Evolutionary conservation across 371 early-diverging fungal genomes (phyloP).

Genomic region (Chytridiales sp.): DNA sequence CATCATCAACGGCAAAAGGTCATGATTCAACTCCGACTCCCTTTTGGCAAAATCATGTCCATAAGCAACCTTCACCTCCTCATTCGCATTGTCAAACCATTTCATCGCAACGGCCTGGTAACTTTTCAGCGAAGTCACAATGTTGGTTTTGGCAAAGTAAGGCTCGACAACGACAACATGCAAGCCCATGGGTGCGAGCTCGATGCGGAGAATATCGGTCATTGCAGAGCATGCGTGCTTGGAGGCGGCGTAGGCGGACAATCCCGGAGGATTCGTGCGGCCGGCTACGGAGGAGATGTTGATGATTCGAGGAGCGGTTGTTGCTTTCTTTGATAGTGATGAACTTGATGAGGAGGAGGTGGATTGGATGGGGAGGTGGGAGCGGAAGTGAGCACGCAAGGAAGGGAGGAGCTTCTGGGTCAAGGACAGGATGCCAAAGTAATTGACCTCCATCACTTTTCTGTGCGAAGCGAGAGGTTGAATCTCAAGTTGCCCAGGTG

Average conservation of each 20-base stretch:
- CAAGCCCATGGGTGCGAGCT: constrained; percentile 28
- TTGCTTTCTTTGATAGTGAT: too few relatives aligned
- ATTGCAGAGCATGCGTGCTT: constrained; percentile 32
- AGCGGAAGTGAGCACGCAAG: constrained; percentile 15
- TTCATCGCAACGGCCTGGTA: not conserved
- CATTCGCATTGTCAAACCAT: constrained; percentile 3
- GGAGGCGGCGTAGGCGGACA: constrained; percentile 29
- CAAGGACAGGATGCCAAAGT: constrained; percentile 30
- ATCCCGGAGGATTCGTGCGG: constrained; percentile 9
- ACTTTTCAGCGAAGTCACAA: not conserved
- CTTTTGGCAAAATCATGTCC: not conserved
- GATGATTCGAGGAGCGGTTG: constrained; percentile 25
- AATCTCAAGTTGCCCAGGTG: constrained; percentile 11
- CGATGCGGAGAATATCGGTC: constrained; percentile 21
- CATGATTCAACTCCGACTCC: too few relatives aligned
- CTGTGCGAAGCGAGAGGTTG: constrained; percentile 10
- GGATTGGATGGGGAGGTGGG: not conserved
- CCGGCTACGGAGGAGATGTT: constrained; percentile 31
- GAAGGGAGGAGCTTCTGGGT: constrained; percentile 25
- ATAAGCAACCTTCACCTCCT: constrained; percentile 21
- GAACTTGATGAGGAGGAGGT: too few relatives aligned
- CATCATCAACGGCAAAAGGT: not conserved
- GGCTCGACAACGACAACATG: constrained; percentile 29
- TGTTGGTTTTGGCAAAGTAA: constrained; percentile 18
- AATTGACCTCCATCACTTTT: constrained; percentile 34